phyloP scores from a whole-genome alignment of 1,139 yeast genomes.

The Scheffersomyces cryptocercus region DNA sequence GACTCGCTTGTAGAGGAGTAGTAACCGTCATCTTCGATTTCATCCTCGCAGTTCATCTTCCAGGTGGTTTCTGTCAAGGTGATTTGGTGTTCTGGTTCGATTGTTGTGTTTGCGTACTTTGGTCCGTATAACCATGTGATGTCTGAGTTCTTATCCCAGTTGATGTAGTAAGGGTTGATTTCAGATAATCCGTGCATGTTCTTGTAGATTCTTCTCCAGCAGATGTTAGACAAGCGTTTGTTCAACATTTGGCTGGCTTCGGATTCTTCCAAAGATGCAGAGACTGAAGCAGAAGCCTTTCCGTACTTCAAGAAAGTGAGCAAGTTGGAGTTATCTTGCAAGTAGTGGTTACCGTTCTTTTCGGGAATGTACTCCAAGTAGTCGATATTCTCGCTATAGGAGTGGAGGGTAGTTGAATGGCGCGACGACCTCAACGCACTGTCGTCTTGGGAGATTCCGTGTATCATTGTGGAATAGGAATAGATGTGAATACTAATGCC shows the following conservation, averaged over 20 bases:
- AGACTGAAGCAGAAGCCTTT: background rate
- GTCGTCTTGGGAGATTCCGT: too few relatives aligned
- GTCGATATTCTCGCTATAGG: conserved; percentile 37
- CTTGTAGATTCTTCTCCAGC: conserved; percentile 46
- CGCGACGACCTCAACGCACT: too few relatives aligned
- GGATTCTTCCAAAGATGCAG: background rate
- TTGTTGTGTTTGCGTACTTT: conserved; percentile 11
- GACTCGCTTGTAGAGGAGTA: conserved; percentile 6
- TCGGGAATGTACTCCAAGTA: conserved; percentile 20
- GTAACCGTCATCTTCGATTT: conserved; percentile 5
- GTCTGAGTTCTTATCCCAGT: conserved; percentile 48
- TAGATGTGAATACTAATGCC: too few relatives aligned
- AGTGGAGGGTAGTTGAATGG: background rate
- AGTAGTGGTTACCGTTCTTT: conserved; percentile 10
- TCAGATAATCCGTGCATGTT: conserved; percentile 30
- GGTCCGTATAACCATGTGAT: conserved; percentile 52
- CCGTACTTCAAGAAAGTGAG: conserved; percentile 8
- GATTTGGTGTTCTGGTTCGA: background rate
- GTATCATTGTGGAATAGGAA: too few relatives aligned
- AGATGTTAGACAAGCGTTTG: conserved; percentile 36
- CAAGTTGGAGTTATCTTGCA: conserved; percentile 13
- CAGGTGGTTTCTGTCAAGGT: background rate
- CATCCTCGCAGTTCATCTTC: conserved; percentile 1
- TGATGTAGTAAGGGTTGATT: conserved; percentile 35
- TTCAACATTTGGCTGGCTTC: conserved; percentile 6